Evolutionary conservation across 768 basidiomycete species (phyloP).

Genomic region (Amyloporia xantha): DNA sequence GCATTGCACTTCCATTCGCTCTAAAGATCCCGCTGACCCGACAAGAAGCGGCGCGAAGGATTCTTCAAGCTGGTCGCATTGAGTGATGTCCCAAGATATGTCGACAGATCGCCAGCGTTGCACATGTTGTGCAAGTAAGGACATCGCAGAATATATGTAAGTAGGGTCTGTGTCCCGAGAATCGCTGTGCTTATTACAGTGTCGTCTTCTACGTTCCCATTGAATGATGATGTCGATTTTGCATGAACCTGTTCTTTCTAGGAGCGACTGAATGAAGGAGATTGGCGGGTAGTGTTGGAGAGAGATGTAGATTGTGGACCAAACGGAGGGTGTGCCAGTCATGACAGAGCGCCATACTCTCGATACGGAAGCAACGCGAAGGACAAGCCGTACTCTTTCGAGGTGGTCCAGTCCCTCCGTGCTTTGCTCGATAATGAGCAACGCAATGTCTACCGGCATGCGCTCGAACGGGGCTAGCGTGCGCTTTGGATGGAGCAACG

Average conservation of each 20-base stretch:
- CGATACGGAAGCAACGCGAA: not conserved
- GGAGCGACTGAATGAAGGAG: not conserved
- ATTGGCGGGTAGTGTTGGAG: not conserved
- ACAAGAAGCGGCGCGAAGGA: not conserved
- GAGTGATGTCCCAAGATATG: not conserved
- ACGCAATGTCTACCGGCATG: not conserved
- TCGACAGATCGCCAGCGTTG: not conserved
- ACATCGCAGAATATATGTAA: not conserved
- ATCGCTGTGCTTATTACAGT: no score
- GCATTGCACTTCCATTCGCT: not conserved
- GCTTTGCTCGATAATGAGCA: not conserved
- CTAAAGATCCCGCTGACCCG: not conserved
- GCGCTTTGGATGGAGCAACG: no score
- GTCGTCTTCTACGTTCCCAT: not conserved
- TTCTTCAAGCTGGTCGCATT: not conserved
- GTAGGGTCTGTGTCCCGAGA: no score
- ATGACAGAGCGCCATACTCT: not conserved
- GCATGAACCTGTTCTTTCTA: not conserved
- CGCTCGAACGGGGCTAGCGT: not conserved
- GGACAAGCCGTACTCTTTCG: not conserved
- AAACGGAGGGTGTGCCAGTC: not conserved
- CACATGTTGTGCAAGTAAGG: not conserved
- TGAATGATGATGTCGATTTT: not conserved
- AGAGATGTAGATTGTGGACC: not conserved
- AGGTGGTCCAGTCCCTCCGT: not conserved